Evolutionary conservation across 2,329 filamentous ascomycete species (phyloP).

Genomic region (Fragosphaeria purpurea): DNA sequence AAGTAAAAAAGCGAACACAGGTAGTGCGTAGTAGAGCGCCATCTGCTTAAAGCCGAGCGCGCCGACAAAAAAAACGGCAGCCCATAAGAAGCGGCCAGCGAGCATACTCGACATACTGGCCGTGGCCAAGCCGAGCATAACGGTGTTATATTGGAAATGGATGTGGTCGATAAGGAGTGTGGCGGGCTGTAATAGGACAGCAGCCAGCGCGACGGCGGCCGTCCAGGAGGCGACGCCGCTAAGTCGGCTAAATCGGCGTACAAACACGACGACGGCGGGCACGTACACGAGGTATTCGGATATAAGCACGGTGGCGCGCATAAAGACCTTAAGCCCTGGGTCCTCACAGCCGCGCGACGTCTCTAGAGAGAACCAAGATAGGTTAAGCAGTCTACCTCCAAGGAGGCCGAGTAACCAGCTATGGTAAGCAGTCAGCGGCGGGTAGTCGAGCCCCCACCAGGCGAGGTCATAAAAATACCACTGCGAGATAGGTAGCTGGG

Average conservation of each 20-base stretch:
- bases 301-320: conserved; percentile 83
- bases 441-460: conserved; percentile 98
- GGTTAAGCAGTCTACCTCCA: conserved; percentile 67
- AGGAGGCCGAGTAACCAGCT: conserved; percentile 90
- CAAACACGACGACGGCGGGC: conserved; percentile 75
- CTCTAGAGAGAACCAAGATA: conserved; percentile 79
- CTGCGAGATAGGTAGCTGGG: conserved; percentile 75
- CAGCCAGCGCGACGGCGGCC: conserved; percentile 72
- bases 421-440: conserved; percentile 94
- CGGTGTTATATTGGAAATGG: conserved; percentile 96
- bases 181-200: conserved; percentile 83
- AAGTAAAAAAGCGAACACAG: conserved; percentile 83
- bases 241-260: conserved; percentile 67
- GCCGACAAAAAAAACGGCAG: conserved; percentile 84
- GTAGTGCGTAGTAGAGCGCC: conserved; percentile 93
- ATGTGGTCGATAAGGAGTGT: conserved; percentile 90
- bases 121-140: conserved; percentile 88
- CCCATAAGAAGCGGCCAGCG: conserved; percentile 76
- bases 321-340: conserved; percentile 76
- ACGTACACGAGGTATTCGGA: conserved; percentile 89
- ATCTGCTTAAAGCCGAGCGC: conserved; percentile 99
- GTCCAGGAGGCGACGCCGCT: conserved; percentile 74
- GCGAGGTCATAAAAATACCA: conserved; percentile 98
- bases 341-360: conserved; percentile 75
- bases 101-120: conserved; percentile 83